Evolutionary conservation across 1,139 yeast genomes (phyloP), one percentile per base, ranked within the genome.

Genomic region (Debaryomyces udenii): DNA sequence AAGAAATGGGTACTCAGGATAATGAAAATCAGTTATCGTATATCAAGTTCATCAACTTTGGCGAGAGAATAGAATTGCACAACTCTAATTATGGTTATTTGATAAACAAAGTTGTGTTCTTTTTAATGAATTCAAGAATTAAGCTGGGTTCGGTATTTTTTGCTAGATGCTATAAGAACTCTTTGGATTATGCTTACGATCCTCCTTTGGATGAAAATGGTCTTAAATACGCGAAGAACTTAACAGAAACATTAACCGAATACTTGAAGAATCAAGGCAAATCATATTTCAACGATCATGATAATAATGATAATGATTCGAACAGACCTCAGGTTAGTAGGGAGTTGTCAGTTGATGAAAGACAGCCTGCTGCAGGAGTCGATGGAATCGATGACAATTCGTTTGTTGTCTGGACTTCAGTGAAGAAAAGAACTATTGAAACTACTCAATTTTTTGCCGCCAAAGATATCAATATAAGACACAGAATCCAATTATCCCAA

Each of bases 401-500:
- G n/a, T 70, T 84, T 46, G 80, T 80, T 5, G 90, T 93, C 10
- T 93, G 98, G 97, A 88, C 97, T 1, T 91, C 97, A 1, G 90
- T 94, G 5, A 80, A 96, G 45, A 74, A 79, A 51, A 78, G 97
- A 55, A 90, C 97, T 0, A 74, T 84, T 11, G 89, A 90, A 53
- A 81, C 96, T 2, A 90, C 94, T 0, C 74, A 76, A 40, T 80
- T 74, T 45, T 86, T 91, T 60, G 70, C 78, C 31, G 74, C 78
- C 7, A 73, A 69, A 38, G 83, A 80, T 23, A 76, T 87, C 44
- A 74, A 74, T 4, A 82, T 83, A 11, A 71, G 83, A 42, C 90
- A 86, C 58, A 74, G 96, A 48, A 81, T 91, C 30, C 95, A 89
- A 59, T 69, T 93, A 52, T 84, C 90, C 28, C 97, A 89, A 59